These are phyloP conservation scores for Sordariomycetes sp. DNA, from an alignment of 2,329 filamentous ascomycete genomes.

Conservation along the genomic window DNA sequence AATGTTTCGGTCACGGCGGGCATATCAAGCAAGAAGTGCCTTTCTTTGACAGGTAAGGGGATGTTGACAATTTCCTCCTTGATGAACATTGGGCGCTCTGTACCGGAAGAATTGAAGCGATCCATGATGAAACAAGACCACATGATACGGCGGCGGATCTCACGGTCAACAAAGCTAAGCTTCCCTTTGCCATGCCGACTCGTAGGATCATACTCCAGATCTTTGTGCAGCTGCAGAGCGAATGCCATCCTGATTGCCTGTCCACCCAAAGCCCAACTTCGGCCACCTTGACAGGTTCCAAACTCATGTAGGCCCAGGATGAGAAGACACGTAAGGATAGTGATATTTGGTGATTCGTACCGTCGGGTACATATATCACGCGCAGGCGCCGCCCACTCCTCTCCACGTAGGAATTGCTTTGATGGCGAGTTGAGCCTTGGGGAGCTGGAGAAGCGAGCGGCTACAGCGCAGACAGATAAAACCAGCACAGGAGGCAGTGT, in stretches of 20 bases:
- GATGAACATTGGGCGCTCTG: constrained; percentile 83
- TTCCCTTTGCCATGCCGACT: constrained; percentile 53
- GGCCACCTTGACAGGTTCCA: constrained; percentile 89
- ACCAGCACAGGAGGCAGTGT: constrained; percentile 82
- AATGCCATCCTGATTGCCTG: constrained; percentile 97
- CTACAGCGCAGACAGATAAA: constrained; percentile 88
- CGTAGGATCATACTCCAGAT: constrained; percentile 73
- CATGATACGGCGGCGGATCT: constrained; percentile 90
- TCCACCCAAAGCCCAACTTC: constrained; percentile 92
- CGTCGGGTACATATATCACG: constrained; percentile 77
- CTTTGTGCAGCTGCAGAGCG: constrained; percentile 85
- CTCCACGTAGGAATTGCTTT: constrained; percentile 72
- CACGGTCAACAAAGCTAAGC: constrained; percentile 83
- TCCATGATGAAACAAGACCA: constrained; percentile 99
- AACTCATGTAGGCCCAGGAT: constrained; percentile 91
- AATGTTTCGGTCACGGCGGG: constrained; percentile 79
- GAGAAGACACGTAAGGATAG: constrained; percentile 82
- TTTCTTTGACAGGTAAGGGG: constrained; percentile 84
- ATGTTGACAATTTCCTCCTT: constrained; percentile 84
- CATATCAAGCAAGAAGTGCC: constrained; percentile 84
- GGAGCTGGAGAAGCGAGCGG: constrained; percentile 90
- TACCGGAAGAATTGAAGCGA: constrained; percentile 91
- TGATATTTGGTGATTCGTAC: constrained; percentile 94
- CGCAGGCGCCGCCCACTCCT: constrained; percentile 84
- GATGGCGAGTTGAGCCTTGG: constrained; percentile 68